Conservation (phyloP, 345 rosid species). For the Euphorbia tirucalli region DNA sequence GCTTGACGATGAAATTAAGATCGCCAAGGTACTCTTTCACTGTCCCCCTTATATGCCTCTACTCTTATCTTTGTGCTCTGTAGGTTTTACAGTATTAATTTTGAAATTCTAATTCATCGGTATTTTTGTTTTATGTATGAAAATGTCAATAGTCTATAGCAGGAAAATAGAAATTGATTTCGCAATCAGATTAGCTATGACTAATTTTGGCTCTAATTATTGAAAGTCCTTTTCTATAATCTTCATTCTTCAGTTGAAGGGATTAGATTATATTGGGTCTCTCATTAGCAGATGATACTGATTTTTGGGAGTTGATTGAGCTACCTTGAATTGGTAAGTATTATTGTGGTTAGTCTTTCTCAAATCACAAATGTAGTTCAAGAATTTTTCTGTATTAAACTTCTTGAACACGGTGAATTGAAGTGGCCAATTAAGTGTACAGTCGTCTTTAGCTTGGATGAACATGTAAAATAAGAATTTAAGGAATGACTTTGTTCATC, state of each 20-base stretch:
- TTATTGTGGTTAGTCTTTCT: not conserved
- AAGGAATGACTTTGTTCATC: not conserved
- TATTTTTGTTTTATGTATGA: too few relatives aligned
- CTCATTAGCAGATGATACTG: not conserved
- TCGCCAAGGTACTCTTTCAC: conserved; percentile 54
- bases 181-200: not conserved
- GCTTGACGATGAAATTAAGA: conserved; percentile 76
- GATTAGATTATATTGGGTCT: not conserved
- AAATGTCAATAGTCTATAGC: too few relatives aligned
- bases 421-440: not conserved
- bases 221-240: not conserved
- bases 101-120: conserved; percentile 7
- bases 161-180: not conserved
- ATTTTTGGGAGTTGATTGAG: not conserved
- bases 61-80: not conserved
- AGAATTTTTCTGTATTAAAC: not conserved
- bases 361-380: not conserved
- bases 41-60: not conserved
- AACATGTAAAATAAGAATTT: not conserved
- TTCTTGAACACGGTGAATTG: too few relatives aligned
- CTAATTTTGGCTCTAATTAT: not conserved
- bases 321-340: not conserved
- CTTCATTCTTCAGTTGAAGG: not conserved
- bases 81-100: not conserved
- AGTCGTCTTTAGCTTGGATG: not conserved